These are phyloP conservation scores for Ogataea neopini DNA, from an alignment of 805 yeast genomes.

Conservation along the genomic window DNA sequence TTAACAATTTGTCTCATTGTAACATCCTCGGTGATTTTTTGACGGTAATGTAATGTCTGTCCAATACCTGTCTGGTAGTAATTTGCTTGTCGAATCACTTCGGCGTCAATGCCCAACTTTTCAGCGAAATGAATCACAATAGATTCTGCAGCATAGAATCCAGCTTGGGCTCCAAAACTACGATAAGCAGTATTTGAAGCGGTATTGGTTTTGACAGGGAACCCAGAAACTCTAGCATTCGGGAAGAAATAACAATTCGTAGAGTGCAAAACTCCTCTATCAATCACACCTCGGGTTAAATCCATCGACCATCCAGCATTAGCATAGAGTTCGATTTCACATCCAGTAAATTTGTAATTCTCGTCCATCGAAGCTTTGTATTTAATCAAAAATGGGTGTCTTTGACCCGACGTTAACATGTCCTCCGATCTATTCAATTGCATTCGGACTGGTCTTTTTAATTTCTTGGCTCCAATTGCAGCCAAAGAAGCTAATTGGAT, in stretches of 20 bases:
- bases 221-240: constrained; percentile 39
- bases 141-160: constrained; percentile 45
- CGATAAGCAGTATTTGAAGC: constrained; percentile 52
- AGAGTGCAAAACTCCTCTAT: constrained; percentile 46
- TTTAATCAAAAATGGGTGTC: constrained; percentile 47
- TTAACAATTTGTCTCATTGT: constrained; percentile 39
- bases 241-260: constrained; percentile 47
- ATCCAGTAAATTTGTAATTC: constrained; percentile 41
- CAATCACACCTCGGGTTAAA: constrained; percentile 49
- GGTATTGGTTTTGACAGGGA: constrained; percentile 45
- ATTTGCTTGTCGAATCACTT: constrained; percentile 39
- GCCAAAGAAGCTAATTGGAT: constrained; percentile 41
- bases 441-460: constrained; percentile 44
- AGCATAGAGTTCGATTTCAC: constrained; percentile 41
- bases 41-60: constrained; percentile 42
- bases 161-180: constrained; percentile 54
- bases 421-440: constrained; percentile 44
- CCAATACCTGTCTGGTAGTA: constrained; percentile 34
- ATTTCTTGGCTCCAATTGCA: constrained; percentile 44
- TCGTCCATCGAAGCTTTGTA: constrained; percentile 46
- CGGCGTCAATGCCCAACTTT: constrained; percentile 41
- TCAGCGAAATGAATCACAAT: constrained; percentile 43
- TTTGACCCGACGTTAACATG: constrained; percentile 46
- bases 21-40: constrained; percentile 42
- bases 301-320: constrained; percentile 53